phyloP scores from a whole-genome alignment of 2,329 filamentous ascomycete genomes.

The Colletotrichum siamense region DNA sequence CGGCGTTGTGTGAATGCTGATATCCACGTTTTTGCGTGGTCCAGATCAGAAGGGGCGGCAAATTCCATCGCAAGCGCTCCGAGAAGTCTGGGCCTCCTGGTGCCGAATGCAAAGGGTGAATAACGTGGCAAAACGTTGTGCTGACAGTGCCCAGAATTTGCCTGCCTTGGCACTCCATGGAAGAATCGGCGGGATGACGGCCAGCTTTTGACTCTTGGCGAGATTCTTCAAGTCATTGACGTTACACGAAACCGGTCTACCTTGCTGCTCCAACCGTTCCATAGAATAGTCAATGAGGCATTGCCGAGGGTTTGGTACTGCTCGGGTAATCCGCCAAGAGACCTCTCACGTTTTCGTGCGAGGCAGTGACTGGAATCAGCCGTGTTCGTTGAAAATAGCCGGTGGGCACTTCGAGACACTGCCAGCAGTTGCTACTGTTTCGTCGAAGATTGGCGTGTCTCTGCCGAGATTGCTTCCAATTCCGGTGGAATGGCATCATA shows the following conservation, averaged over 20 bases:
- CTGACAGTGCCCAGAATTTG: not conserved
- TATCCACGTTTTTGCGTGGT: not conserved
- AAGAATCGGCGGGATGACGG: not conserved
- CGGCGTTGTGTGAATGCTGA: not conserved
- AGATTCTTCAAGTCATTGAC: not conserved
- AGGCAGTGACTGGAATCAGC: not conserved
- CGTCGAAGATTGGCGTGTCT: not conserved
- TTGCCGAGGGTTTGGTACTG: not conserved
- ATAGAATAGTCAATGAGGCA: not conserved
- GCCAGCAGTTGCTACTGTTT: not conserved
- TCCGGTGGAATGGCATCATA: slow-evolving; percentile 10
- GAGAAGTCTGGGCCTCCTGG: not conserved
- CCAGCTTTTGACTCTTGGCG: not conserved
- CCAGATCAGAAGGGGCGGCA: fast-evolving
- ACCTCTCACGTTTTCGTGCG: not conserved
- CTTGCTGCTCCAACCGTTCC: not conserved
- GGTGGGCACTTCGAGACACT: not conserved
- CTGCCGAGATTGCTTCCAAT: not conserved
- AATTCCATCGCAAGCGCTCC: not conserved
- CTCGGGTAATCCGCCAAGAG: not conserved
- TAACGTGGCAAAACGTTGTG: not conserved
- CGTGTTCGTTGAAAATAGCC: not conserved
- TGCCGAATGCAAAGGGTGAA: not conserved
- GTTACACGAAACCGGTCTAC: not conserved
- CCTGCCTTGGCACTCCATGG: not conserved